A percentile compares a stretch with the other conserved stretches of the same genome.
Conservation (phyloP, 805 yeast genomes). For the Candida montana region DNA sequence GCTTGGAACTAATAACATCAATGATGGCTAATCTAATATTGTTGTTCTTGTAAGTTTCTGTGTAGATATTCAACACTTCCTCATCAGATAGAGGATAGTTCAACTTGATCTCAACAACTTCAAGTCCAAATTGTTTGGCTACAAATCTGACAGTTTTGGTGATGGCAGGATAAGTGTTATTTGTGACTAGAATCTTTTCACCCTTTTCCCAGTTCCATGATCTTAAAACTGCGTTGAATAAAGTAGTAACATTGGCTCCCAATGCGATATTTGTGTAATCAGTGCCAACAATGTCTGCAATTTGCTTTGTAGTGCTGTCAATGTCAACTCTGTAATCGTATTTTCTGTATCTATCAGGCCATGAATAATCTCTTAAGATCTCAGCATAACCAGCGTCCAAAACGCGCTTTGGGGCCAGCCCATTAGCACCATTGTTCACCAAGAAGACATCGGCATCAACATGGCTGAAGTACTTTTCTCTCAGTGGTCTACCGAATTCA, state of each 20-base stretch:
- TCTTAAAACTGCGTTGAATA: constrained; percentile 48
- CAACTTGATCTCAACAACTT: constrained; percentile 33
- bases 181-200: constrained; percentile 38
- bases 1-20: constrained; percentile 59
- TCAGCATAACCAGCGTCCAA: constrained; percentile 30
- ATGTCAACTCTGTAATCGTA: constrained; percentile 26
- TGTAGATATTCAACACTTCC: constrained; percentile 32
- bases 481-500: constrained; percentile 3
- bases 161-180: constrained; percentile 12
- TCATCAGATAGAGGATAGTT: constrained; percentile 40
- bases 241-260: constrained; percentile 52
- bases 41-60: constrained; percentile 23
- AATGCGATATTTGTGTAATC: constrained; percentile 43
- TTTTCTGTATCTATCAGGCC: constrained; percentile 43
- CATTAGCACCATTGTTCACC: constrained; percentile 60
- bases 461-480: constrained; percentile 27
- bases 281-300: constrained; percentile 40
- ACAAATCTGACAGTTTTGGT: constrained; percentile 16
- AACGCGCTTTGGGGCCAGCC: constrained; percentile 44
- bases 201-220: constrained; percentile 38
- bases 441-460: constrained; percentile 35
- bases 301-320: constrained; percentile 28
- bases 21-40: constrained; percentile 41
- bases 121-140: constrained; percentile 26
- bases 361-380: constrained; percentile 24